Evolutionary conservation across 208 protist species (phyloP).

Genomic region (Crithidia sp.): DNA sequence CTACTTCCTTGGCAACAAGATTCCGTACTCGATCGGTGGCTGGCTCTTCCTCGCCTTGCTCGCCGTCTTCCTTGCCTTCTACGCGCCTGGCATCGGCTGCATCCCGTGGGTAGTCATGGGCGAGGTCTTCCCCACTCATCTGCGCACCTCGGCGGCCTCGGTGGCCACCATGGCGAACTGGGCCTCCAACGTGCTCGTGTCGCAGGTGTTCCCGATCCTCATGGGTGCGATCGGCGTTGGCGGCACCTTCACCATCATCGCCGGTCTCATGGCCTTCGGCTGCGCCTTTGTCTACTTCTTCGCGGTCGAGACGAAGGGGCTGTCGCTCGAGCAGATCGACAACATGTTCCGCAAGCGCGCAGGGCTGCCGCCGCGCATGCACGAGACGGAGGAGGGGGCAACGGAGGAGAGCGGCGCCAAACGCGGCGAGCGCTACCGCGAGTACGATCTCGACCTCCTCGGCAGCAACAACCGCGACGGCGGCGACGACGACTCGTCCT

Average conservation of each 20-base stretch:
- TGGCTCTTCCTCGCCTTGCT: constrained; percentile 84
- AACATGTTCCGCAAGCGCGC: constrained; percentile 72
- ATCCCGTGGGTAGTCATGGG: constrained; percentile 93
- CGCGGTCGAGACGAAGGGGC: constrained; percentile 88
- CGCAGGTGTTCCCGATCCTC: constrained; percentile 86
- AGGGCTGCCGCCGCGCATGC: constrained; percentile 41
- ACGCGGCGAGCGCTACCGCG: neutral
- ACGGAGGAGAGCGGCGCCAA: neutral
- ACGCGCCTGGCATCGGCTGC: constrained; percentile 87
- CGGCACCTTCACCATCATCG: constrained; percentile 81
- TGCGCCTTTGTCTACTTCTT: constrained; percentile 83
- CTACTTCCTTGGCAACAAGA: constrained; percentile 61
- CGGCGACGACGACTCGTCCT: constrained; percentile 1
- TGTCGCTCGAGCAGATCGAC: constrained; percentile 88
- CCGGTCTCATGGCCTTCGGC: constrained; percentile 58
- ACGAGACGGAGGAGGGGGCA: constrained; percentile 27
- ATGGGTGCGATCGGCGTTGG: constrained; percentile 85
- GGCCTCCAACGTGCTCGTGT: constrained; percentile 86
- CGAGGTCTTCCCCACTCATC: constrained; percentile 88
- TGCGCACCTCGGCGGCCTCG: constrained; percentile 82
- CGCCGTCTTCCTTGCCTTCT: constrained; percentile 82
- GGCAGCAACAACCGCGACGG: neutral
- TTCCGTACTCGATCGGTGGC: constrained; percentile 60
- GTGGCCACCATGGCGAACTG: constrained; percentile 93
- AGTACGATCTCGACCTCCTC: constrained; percentile 5